Percentiles rank a stretch among this genome's conserved stretches.
Evolutionary conservation across 176 grass and related monocot species (phyloP).

Genomic region (Oryza nivara): DNA sequence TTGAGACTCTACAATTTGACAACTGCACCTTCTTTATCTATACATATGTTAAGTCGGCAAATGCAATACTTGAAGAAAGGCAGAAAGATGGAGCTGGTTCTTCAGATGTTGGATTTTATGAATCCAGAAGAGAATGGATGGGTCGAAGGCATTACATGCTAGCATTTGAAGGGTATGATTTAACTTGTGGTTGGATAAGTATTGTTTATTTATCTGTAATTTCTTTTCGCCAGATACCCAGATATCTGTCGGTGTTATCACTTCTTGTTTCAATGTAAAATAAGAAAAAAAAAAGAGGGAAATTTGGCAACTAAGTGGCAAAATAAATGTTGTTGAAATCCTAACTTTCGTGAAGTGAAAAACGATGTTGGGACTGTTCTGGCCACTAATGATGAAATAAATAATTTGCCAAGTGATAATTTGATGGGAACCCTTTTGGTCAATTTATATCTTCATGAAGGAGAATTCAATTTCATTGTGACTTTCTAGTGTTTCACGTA

Average conservation of each 20-base stretch:
- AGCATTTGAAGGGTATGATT: constrained; percentile 78
- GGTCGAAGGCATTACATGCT: constrained; percentile 85
- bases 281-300: background rate
- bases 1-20: constrained; percentile 33
- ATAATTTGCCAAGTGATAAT: constrained; percentile 13
- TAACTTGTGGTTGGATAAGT: constrained; percentile 23
- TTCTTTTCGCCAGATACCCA: constrained; percentile 5
- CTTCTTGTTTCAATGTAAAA: background rate
- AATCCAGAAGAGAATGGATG: constrained; percentile 96
- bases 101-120: constrained; percentile 83
- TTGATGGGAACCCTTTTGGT: background rate
- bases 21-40: constrained; percentile 17
- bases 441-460: constrained; percentile 12
- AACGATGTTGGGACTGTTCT: background rate
- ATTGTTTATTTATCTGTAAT: constrained; percentile 40
- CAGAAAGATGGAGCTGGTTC: constrained; percentile 59
- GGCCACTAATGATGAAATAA: constrained; percentile 15
- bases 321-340: constrained; percentile 2
- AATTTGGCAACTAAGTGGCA: background rate
- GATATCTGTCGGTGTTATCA: background rate
- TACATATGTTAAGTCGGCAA: constrained; percentile 59
- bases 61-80: constrained; percentile 70
- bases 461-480: background rate
- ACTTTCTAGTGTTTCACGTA: constrained; percentile 15
- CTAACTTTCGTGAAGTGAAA: constrained; percentile 30